Base-by-base conservation (phyloP, 768 basidiomycete genomes). In the Scleroderma citrinum region DNA sequence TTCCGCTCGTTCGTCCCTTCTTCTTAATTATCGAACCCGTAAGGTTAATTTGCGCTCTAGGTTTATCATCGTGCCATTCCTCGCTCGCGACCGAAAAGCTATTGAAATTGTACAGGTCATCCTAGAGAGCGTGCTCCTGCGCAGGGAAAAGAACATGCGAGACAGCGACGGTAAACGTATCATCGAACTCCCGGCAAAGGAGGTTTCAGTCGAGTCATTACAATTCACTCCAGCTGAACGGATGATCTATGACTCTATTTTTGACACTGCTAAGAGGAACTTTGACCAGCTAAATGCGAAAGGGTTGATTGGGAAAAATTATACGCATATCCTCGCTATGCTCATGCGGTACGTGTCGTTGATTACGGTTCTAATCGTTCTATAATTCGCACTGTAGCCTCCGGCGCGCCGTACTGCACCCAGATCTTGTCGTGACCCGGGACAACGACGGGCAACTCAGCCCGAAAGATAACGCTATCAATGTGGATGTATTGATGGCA, bases 91-190 rank as follows among this genome's bases (percentile, higher is more conserved):
- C 64, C 82, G 89, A 0, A 93, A 92, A 60, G 94, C 92, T 0
- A 86, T 97, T 42, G 92, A 95, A 59, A 85, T 97, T 38, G 92
- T 97, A 0, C 94, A 97, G 67, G 87, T 93, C 49, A 93, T 97
- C 51, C 74, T 97, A 16, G 92, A 95, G 64, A 90, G 82, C 31
- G 77, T 91, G 43, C 71, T 98, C 5, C 72, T 98, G 7, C 78
- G 95, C 13, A 78, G 95, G 54, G 94, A 97, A 67, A 98, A 98
- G 72, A 85, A 80, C 46, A 95, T 93, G 90, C 80, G 80, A 32
- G 94, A 94, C 67, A 73, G 68, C 31, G 81, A 92, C 56, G 95
- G 95, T 8, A 85, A 88, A 47, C 80, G 74, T 46, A 96, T 98
- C 40, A 91, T 97, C 1, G 82, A 92, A 37, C 70, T 98, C 5